A percentile compares a stretch with the other conserved stretches of the same genome.
These are phyloP conservation scores for Naganishia liquefaciens DNA, from an alignment of 1,284 basidiomycete genomes.

Conservation along the genomic window DNA sequence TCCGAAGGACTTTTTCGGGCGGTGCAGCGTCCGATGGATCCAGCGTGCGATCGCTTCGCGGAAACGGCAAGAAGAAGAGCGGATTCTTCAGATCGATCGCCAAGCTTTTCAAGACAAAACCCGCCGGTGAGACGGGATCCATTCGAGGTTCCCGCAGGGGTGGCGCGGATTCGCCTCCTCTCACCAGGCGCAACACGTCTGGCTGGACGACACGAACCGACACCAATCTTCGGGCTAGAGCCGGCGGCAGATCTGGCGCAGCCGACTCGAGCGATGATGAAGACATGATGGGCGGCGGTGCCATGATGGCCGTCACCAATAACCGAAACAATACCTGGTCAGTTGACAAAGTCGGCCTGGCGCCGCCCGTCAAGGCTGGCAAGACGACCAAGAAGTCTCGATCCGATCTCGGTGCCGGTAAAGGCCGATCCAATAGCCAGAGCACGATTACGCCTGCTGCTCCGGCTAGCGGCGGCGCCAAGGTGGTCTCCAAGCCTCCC, in stretches of 20 bases:
- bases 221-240: conserved; percentile 42
- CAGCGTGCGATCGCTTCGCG: conserved; percentile 36
- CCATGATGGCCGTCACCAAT: conserved; percentile 49
- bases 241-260: conserved; percentile 36
- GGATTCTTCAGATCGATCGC: conserved; percentile 52
- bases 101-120: conserved; percentile 46
- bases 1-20: conserved; percentile 46
- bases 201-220: conserved; percentile 52
- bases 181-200: conserved; percentile 34
- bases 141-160: conserved; percentile 35
- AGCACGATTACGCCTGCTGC: conserved; percentile 41
- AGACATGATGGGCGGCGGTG: conserved; percentile 33
- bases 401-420: conserved; percentile 40
- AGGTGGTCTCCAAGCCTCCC: conserved; percentile 26
- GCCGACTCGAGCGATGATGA: conserved; percentile 50
- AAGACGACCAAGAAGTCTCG: conserved; percentile 33
- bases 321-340: conserved; percentile 45
- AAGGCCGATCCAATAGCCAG: conserved; percentile 39
- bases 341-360: conserved; percentile 43
- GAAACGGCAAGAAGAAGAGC: conserved; percentile 42
- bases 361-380: conserved; percentile 7
- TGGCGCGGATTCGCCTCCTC: conserved; percentile 40
- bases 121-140: conserved; percentile 36
- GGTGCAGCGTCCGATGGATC: conserved; percentile 43
- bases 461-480: background rate